Conservation (phyloP, 148 eudicot species). For the Linanthus parryae region DNA sequence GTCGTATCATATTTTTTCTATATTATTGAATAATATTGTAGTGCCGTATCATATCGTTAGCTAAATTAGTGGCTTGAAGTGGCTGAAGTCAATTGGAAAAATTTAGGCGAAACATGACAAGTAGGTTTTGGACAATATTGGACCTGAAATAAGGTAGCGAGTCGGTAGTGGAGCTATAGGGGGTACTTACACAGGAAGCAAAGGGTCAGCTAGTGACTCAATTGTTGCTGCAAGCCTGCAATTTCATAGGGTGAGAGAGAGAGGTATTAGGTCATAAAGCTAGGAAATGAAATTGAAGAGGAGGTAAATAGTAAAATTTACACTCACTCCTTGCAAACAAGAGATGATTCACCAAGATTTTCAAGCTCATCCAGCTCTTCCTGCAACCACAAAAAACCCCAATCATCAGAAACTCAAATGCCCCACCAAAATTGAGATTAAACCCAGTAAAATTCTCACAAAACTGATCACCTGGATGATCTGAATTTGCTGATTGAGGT, state of each 20-base stretch:
- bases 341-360: constrained; percentile 24
- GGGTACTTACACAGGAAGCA: constrained; percentile 30
- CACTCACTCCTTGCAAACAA: constrained; percentile 34
- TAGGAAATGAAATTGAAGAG: not conserved
- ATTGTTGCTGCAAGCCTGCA: constrained; percentile 26
- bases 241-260: constrained; percentile 3
- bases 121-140: not conserved
- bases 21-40: too few species aligned
- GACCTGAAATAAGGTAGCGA: not conserved
- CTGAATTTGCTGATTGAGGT: constrained; percentile 37
- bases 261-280: not conserved
- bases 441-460: too few species aligned
- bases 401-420: too few species aligned
- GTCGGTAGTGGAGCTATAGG: too few species aligned
- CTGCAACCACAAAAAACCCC: constrained; percentile 21
- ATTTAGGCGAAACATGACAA: too few species aligned
- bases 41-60: too few species aligned
- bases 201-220: constrained; percentile 31
- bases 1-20: too few species aligned
- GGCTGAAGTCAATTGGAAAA: too few species aligned
- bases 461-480: constrained; percentile 42
- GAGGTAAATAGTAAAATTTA: not conserved
- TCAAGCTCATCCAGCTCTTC: constrained; percentile 37
- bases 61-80: too few species aligned
- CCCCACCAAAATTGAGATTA: too few species aligned